A percentile compares a stretch with the other conserved stretches of the same genome.
Conservation (phyloP, 176 grass and related monocot genomes). For the Chrysopogon serrulatus region DNA sequence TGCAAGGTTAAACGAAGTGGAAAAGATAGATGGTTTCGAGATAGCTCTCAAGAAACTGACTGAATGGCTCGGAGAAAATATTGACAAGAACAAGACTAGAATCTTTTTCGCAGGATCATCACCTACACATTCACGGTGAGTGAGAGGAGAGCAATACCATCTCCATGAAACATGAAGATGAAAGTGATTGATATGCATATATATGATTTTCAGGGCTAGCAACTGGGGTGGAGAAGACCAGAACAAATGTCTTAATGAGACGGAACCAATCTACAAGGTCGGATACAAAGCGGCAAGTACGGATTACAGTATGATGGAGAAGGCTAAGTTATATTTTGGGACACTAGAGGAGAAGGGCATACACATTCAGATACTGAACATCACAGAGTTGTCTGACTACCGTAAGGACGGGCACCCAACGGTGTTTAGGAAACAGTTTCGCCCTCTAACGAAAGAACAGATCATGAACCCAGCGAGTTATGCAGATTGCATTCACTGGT, state of each 20-base stretch:
- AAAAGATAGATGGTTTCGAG: slow-evolving; percentile 68
- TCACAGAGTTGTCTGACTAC: slow-evolving; percentile 63
- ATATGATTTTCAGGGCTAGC: slow-evolving; percentile 28
- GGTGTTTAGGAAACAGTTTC: no score
- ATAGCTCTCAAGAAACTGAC: slow-evolving; percentile 71
- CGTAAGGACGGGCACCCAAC: slow-evolving; percentile 73
- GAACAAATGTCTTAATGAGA: slow-evolving; percentile 56
- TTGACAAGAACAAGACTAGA: slow-evolving; percentile 48
- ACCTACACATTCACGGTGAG: slow-evolving; percentile 75
- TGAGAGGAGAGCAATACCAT: neutral
- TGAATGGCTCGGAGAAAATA: slow-evolving; percentile 44
- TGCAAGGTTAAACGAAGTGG: slow-evolving; percentile 53
- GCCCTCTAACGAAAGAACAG: no score
- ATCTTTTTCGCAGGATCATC: slow-evolving; percentile 86
- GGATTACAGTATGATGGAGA: slow-evolving; percentile 62
- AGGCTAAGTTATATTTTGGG: no score
- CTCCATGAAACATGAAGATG: no score
- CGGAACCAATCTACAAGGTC: slow-evolving; percentile 34
- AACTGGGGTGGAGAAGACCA: slow-evolving; percentile 48
- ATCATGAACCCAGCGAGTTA: no score
- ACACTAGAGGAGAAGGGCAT: no score
- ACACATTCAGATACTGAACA: slow-evolving; percentile 60
- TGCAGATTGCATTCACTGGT: no score
- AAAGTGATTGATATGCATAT: no score
- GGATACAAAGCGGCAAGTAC: slow-evolving; percentile 37